phyloP scores from a whole-genome alignment of 1,139 yeast species.

The Scheffersomyces stambukii region DNA sequence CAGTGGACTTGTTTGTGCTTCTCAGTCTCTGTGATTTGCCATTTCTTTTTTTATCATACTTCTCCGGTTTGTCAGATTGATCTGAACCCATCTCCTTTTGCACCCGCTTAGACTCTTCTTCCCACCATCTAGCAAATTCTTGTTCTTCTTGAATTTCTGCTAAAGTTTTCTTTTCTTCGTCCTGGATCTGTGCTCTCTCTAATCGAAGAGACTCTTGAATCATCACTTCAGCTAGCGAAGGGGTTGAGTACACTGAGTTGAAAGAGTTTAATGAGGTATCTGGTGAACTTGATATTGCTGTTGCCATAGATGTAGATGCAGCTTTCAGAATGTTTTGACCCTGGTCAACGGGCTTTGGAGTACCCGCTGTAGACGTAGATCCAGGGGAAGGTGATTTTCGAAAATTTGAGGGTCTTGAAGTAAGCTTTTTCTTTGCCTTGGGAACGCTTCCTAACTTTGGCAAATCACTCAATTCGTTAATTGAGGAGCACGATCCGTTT shows the following conservation, averaged over 20 bases:
- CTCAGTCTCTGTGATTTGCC: not conserved
- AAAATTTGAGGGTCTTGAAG: not conserved
- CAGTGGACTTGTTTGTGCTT: not conserved
- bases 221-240: conserved; percentile 36
- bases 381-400: conserved; percentile 4
- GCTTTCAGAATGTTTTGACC: not conserved
- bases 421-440: too few species aligned
- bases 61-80: conserved; percentile 3
- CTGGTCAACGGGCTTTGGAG: too few species aligned
- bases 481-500: too few species aligned
- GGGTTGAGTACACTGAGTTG: conserved; percentile 12
- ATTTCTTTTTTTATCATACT: conserved; percentile 3
- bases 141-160: conserved; percentile 76
- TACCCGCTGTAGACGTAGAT: too few species aligned
- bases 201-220: conserved; percentile 45
- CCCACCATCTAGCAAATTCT: conserved; percentile 83
- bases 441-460: too few species aligned
- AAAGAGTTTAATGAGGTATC: conserved; percentile 10
- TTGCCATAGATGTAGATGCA: conserved; percentile 4
- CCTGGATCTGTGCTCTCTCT: conserved; percentile 30
- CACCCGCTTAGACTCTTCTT: conserved; percentile 58
- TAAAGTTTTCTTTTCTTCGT: conserved; percentile 38
- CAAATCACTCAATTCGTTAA: too few species aligned
- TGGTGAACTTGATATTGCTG: conserved; percentile 5
- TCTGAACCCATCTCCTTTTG: conserved; percentile 39